phyloP scores from a whole-genome alignment of 2,329 filamentous ascomycete species.

The Chaetomiaceae sp. region DNA sequence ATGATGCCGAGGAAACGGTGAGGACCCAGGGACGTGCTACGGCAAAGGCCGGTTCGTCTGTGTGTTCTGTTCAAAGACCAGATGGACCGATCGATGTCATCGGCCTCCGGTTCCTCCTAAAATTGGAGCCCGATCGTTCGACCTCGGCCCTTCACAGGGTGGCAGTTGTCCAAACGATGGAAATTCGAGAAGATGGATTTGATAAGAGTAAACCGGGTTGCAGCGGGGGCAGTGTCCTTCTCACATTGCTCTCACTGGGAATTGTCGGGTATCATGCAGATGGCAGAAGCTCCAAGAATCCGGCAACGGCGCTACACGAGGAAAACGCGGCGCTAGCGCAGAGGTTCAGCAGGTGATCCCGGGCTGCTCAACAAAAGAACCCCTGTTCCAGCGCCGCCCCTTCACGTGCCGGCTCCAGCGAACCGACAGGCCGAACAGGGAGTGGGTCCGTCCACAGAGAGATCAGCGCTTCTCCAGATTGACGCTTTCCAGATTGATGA shows the following conservation, averaged over 20 bases:
- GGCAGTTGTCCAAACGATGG: neutral
- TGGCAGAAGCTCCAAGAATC: neutral
- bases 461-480: too few relatives aligned
- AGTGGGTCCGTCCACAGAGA: conserved; percentile 5
- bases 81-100: conserved; percentile 20
- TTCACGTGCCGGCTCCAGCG: conserved; percentile 23
- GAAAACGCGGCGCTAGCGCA: conserved; percentile 19
- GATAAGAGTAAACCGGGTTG: conserved; percentile 14
- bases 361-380: conserved; percentile 25
- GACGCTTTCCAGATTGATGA: neutral
- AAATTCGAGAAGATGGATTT: neutral
- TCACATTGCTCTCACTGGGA: conserved; percentile 12
- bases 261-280: neutral
- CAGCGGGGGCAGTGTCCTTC: conserved; percentile 10
- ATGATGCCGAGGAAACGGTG: conserved; percentile 20
- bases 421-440: neutral
- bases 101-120: conserved; percentile 17
- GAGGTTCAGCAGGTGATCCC: conserved; percentile 18
- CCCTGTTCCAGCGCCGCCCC: conserved; percentile 10
- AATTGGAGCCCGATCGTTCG: conserved; percentile 17
- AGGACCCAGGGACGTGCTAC: conserved; percentile 13
- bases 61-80: conserved; percentile 4
- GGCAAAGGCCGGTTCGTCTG: conserved; percentile 15
- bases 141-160: neutral
- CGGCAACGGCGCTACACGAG: conserved; percentile 11